Evolutionary conservation across 192 early-diverging fungal genomes (phyloP), one percentile per base, ranked within the genome.

Genomic region (Backusella liffmaniae): DNA sequence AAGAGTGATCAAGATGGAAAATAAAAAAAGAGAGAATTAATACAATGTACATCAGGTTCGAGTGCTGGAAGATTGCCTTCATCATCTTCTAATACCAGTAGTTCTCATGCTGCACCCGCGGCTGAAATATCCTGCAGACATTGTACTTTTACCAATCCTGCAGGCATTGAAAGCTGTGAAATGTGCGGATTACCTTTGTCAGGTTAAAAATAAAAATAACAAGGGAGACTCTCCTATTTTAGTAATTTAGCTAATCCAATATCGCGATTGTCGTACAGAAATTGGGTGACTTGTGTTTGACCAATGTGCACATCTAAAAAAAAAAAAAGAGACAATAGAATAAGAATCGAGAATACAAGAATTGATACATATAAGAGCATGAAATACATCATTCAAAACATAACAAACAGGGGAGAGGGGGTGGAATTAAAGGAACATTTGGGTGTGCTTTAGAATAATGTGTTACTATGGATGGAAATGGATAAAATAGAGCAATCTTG

Each of bases 141-240:
- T 79, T 96, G 95, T 80, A 96, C 95, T 15, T 94, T 90, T 80
- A 71, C 78, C n/a, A 96, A 96, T 81, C 79, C 85, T 35, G 78
- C 75, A 29, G 77, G 84, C 0, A 86, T 84, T 36, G 86, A 83
- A 66, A 90, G 82, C 34, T 96, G 95, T 79, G 92, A 94, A 78
- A 94, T 96, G 86, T 96, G 95, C 79, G 93, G 91, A 23, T 84
- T 96, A 44, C 95, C 94, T 15, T 82, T 85, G 66, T 37, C 46
- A 42, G 69, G 67, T 56, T 76, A 76, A 76, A 56, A 76, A 12
- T n/a, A 67, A 37, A 37, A 8, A 53, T 62, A 36, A 21, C 7
- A 30, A 23, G 41, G 23, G 18, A 41, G 15, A 15, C 26, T n/a
- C 8, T 73, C 34, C n/a, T 65, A 66, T 74, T 74, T 26, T 74